Conservation (phyloP, 2,329 filamentous ascomycete species). For the Venturiaceae sp. region DNA sequence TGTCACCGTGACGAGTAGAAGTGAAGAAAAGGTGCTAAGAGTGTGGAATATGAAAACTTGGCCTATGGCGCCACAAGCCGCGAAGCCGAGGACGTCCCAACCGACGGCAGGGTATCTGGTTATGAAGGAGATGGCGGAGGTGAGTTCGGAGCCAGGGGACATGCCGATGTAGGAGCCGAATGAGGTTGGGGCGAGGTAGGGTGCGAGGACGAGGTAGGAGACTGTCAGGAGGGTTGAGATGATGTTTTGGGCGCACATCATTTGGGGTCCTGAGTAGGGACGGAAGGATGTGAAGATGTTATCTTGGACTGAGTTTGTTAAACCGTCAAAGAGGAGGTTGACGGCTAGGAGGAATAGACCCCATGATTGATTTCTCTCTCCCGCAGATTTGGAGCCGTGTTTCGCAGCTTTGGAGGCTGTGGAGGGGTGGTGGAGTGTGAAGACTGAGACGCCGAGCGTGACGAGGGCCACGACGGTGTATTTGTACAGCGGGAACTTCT, state of each 20-base stretch:
- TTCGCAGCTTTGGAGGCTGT: constrained; percentile 27
- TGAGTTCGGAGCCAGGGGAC: constrained; percentile 58
- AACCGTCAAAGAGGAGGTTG: constrained; percentile 89
- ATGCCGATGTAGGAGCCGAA: constrained; percentile 33
- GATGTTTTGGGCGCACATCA: constrained; percentile 98
- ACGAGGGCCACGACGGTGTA: constrained; percentile 89
- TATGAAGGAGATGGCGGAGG: constrained; percentile 73
- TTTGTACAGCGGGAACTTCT: constrained; percentile 88
- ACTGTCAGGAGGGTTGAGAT: constrained; percentile 72
- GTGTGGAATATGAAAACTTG: constrained; percentile 99
- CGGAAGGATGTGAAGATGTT: constrained; percentile 74
- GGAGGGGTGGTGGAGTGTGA: constrained; percentile 70
- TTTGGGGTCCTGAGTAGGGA: constrained; percentile 84
- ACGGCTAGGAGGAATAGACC: constrained; percentile 76
- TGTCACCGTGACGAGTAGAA: constrained; percentile 90
- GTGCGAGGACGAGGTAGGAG: constrained; percentile 66
- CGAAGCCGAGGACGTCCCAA: constrained; percentile 82
- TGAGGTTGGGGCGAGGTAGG: constrained; percentile 60
- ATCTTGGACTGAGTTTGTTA: constrained; percentile 95
- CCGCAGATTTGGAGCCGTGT: constrained; percentile 37
- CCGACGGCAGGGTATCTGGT: constrained; percentile 69
- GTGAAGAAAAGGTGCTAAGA: constrained; percentile 79
- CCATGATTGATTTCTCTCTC: constrained; percentile 46
- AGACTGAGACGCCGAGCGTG: constrained; percentile 85
- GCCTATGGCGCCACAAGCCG: constrained; percentile 80